phyloP scores from a whole-genome alignment of 1,139 yeast genomes.

The Yamadazyma triangularis region DNA sequence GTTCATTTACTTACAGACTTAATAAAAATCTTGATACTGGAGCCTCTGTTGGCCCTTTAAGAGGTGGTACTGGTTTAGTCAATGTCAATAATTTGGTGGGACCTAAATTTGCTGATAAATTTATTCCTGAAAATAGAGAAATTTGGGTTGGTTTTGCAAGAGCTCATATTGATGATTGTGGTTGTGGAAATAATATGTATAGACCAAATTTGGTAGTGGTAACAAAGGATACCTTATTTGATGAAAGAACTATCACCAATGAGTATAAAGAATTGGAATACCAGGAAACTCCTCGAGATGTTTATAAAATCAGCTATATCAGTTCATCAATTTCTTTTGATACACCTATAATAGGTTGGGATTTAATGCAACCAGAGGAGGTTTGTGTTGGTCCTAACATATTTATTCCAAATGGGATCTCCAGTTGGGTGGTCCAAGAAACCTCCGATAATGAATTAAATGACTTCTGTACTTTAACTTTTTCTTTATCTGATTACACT shows the following conservation, averaged over 20 bases:
- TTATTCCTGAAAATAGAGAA: constrained; percentile 17
- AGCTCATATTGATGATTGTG: constrained; percentile 31
- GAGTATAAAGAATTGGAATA: constrained; percentile 8
- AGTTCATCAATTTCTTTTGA: constrained; percentile 35
- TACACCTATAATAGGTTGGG: constrained; percentile 30
- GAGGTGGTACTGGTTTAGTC: constrained; percentile 37
- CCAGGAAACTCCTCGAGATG: constrained; percentile 4
- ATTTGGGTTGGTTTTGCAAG: constrained; percentile 36
- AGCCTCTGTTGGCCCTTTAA: constrained; percentile 26
- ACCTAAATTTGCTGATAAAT: constrained; percentile 3
- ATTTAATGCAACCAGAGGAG: constrained; percentile 18
- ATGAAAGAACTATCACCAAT: constrained; percentile 4
- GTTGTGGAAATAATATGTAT: constrained; percentile 33
- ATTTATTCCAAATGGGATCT: constrained; percentile 36
- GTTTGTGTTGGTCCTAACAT: constrained; percentile 29
- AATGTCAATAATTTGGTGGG: constrained; percentile 21
- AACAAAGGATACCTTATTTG: constrained; percentile 12
- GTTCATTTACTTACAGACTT: constrained; percentile 22
- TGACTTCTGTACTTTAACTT: constrained; percentile 27
- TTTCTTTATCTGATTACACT: constrained; percentile 32
- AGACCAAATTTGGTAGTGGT: constrained; percentile 31
- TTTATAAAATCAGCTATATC: constrained; percentile 25
- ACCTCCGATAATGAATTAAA: constrained; percentile 8
- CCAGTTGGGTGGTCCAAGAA: constrained; percentile 25
- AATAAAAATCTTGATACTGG: constrained; percentile 13